Base-by-base conservation (phyloP, 2,329 filamentous ascomycete genomes). In the Coniochaeta pulveracea region DNA sequence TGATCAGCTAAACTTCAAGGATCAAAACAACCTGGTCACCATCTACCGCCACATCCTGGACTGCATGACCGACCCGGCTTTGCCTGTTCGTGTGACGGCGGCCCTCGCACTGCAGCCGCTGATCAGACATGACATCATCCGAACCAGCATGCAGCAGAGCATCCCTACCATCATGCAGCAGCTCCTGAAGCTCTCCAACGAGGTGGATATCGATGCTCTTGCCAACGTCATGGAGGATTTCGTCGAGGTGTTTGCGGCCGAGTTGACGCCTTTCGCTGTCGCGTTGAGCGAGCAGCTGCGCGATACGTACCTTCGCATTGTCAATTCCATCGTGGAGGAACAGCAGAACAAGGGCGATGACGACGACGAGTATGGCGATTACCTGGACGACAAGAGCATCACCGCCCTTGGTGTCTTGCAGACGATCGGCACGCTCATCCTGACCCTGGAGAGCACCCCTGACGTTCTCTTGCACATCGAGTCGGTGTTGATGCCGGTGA, bases 221-320 rank as follows among this genome's bases (percentile, higher is more conserved):
- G 89, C 91, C 15, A 96, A 96, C 50, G 91, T 98, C 24, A 98
- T 98, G 91, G 91, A 98, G 58, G 91, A 98, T 52, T 98, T 98
- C 52, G 91, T 98, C 28, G 91, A 98, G 57, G 88, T 96, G 3
- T 98, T 98, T 52, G 89, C 91, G n/a, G 73, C 85, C 3, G 91
- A 98, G 55, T 71, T 98, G 29, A 96, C 91, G 5, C 91, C 91
- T 3, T 98, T 98, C 49, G 91, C 91, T 9, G 89, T 98, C 19
- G 91, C 91, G 4, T 68, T 98, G 4, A 94, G 86, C 50, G 88
- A 96, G 60, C 91, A 98, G 58, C 68, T 98, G 30, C 80, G 89
- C 26, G 91, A 98, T 50, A 98, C 91, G 0, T 98, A 98, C 49
- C 70, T 98, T 44, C 76, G 91, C 36, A 95, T 98, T 43, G 80